Evolutionary conservation across 768 basidiomycete species (phyloP).

Genomic region (Agaricus subrufescens): DNA sequence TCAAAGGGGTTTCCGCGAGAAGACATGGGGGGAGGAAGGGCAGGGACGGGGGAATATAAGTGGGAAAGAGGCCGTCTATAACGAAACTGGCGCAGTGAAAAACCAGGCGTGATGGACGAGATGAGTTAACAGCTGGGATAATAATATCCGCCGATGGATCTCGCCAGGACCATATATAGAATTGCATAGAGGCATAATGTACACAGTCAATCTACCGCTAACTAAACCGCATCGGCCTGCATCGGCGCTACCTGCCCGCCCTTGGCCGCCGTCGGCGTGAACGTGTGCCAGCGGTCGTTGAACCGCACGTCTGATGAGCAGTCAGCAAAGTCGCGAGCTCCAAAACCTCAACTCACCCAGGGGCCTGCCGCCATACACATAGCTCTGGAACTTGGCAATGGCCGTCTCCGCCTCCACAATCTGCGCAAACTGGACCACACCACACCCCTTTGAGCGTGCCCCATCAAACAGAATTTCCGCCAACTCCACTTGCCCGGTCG

Average conservation of each 20-base stretch:
- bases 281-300: slow-evolving; percentile 95
- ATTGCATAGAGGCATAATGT: background rate
- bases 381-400: slow-evolving; percentile 93
- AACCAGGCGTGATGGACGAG: slow-evolving; percentile 11
- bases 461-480: slow-evolving; percentile 96
- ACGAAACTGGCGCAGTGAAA: background rate
- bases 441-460: slow-evolving; percentile 88
- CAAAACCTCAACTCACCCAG: slow-evolving; percentile 46
- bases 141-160: slow-evolving; percentile 11
- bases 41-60: background rate
- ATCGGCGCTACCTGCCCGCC: slow-evolving; percentile 72
- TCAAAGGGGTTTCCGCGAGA: slow-evolving; percentile 41
- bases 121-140: slow-evolving; percentile 8
- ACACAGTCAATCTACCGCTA: background rate
- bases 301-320: slow-evolving; percentile 72
- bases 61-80: slow-evolving; percentile 3
- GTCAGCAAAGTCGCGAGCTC: background rate
- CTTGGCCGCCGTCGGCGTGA: slow-evolving; percentile 84
- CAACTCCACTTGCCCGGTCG: slow-evolving; percentile 89
- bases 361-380: slow-evolving; percentile 92
- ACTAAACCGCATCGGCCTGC: slow-evolving; percentile 44
- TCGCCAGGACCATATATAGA: background rate
- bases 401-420: slow-evolving; percentile 90
- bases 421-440: slow-evolving; percentile 92
- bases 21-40: slow-evolving; percentile 1